These are phyloP conservation scores for Neoboletus magnificus DNA, from an alignment of 768 basidiomycete genomes.

Conservation along the genomic window DNA sequence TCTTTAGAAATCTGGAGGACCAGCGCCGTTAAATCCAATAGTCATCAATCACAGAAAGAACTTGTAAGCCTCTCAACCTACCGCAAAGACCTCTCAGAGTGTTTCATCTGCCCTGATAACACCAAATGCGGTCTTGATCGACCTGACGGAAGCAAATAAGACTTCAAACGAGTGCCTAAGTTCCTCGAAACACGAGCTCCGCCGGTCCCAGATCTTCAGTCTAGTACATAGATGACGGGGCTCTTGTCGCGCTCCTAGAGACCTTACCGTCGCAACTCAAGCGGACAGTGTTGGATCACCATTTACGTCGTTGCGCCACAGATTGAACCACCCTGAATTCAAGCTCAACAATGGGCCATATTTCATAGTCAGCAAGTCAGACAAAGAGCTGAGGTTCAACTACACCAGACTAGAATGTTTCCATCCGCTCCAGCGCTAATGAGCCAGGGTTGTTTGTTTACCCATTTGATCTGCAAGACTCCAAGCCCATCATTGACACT, in stretches of 20 bases:
- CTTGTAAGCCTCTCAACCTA: not conserved
- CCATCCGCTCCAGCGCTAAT: slow-evolving; percentile 93
- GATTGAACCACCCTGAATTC: slow-evolving; percentile 10
- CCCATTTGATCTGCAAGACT: slow-evolving; percentile 90
- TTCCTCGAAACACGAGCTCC: not conserved
- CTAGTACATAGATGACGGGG: not conserved
- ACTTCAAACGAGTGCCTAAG: not conserved
- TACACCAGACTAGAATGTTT: slow-evolving; percentile 83
- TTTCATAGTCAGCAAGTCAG: slow-evolving; percentile 26
- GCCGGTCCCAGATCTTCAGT: not conserved
- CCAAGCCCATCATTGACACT: slow-evolving; percentile 81
- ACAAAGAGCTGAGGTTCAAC: slow-evolving; percentile 41
- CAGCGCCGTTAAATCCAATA: not conserved
- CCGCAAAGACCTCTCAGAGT: not conserved
- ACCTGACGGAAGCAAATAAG: slow-evolving; percentile 12
- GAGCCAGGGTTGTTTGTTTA: slow-evolving; percentile 86
- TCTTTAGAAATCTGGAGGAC: not conserved
- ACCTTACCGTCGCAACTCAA: slow-evolving; percentile 7
- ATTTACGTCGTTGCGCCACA: slow-evolving; percentile 19
- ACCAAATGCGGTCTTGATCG: not conserved
- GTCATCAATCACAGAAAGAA: not conserved
- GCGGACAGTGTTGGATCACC: slow-evolving; percentile 1
- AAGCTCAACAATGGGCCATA: slow-evolving; percentile 21
- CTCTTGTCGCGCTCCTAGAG: slow-evolving; percentile 6
- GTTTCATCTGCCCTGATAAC: not conserved